Base-by-base conservation (phyloP, 2,329 filamentous ascomycete genomes). In the Pseudocercospora pini-densiflorae region DNA sequence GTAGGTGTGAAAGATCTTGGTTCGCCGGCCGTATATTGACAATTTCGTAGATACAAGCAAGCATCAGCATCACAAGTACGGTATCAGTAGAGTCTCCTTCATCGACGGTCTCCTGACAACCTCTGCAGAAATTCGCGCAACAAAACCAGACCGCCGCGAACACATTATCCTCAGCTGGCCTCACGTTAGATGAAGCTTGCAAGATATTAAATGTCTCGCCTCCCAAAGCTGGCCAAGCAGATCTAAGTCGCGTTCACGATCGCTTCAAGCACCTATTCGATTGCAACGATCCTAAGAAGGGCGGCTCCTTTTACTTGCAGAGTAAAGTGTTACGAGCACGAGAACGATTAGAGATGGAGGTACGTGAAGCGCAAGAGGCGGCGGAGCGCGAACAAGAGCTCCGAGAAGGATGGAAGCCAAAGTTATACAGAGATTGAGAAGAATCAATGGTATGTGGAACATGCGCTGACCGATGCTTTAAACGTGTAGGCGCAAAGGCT, bases 221-320 rank as follows among this genome's bases (percentile, higher is more conserved):
- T 43, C 94, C 94, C 1, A 87, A 91, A 78, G 87, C 86, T 68
- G 93, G 92, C 54, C 86, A 93, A 77, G 86, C 90, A 66, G 91
- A 94, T 77, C 83, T 94, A 78, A 92, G 94, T 74, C 86, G 90
- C 71, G 89, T 97, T 63, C 90, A 91, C 81, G 89, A 91, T 73
- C 87, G 93, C 62, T 99, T 98, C 86, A 98, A 98, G 87, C 89
- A 90, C 71, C 83, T 99, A 57, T 99, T 97, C 78, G 95, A 99
- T 80, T 84, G 88, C 73, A 99, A 99, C 82, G 92, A 99, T 71
- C 94, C 95, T 10, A 86, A 96, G 80, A 97, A 97, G 77, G 95
- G 95, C 40, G 95, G 95, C 61, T 97, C 93, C 76, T 99, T 99
- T 81, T 99, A 99, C 81, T 85, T 99, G 58, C 95, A 99, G 82